phyloP scores from a whole-genome alignment of 768 basidiomycete genomes.

The Lactifluus rugatus region DNA sequence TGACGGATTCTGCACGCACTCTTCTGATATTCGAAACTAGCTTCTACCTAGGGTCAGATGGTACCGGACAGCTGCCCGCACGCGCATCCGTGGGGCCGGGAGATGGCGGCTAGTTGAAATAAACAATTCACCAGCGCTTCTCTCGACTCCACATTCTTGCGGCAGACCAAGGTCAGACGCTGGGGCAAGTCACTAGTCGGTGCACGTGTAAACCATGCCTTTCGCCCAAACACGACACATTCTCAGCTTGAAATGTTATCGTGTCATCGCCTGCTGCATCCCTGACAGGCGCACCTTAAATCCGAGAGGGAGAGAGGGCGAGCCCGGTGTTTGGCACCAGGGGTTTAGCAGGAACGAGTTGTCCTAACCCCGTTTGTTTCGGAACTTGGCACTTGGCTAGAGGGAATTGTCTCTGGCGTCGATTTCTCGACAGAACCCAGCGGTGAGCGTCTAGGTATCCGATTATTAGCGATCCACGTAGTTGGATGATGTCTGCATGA shows the following conservation, averaged over 20 bases:
- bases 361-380: conserved; percentile 15
- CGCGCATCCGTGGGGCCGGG: background rate
- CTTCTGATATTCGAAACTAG: conserved; percentile 11
- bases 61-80: background rate
- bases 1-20: background rate
- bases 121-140: background rate
- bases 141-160: conserved; percentile 1
- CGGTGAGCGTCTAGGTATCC: background rate
- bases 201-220: conserved; percentile 11
- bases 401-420: background rate
- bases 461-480: background rate
- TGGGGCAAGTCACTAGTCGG: background rate
- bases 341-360: conserved; percentile 3
- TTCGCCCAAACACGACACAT: background rate
- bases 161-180: background rate
- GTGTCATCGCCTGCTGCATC: background rate
- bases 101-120: conserved; percentile 3
- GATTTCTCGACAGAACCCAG: conserved; percentile 4
- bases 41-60: conserved; percentile 9
- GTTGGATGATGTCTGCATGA: background rate
- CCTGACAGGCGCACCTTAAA: background rate
- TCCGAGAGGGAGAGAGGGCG: background rate
- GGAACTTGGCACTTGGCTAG: conserved; percentile 4
- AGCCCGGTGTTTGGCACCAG: conserved; percentile 6
- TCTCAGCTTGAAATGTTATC: background rate